phyloP scores from a whole-genome alignment of 2,329 filamentous ascomycete genomes.

The Alternaria arbusti region DNA sequence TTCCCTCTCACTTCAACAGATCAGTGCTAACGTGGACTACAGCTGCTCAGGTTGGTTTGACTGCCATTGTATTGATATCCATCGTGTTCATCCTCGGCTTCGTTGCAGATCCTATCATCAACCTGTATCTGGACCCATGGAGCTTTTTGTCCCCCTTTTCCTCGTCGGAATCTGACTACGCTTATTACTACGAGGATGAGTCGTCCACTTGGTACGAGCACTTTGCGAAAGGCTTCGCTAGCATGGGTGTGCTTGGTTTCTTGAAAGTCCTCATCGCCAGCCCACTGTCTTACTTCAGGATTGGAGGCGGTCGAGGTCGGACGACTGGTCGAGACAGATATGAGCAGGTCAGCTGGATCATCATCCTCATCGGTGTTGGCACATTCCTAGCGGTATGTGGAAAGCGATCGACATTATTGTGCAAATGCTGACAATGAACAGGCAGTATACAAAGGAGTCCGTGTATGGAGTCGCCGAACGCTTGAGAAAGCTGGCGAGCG shows the following conservation, averaged over 20 bases:
- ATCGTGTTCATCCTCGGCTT: conserved; percentile 87
- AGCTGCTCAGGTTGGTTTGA: conserved; percentile 72
- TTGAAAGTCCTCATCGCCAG: conserved; percentile 78
- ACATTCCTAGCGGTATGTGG: conserved; percentile 77
- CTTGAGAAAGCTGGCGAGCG: conserved; percentile 79
- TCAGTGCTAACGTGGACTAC: conserved; percentile 18
- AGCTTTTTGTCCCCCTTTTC: conserved; percentile 48
- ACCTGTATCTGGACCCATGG: conserved; percentile 80
- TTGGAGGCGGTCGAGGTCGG: conserved; percentile 64
- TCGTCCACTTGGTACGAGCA: conserved; percentile 76
- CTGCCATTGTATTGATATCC: conserved; percentile 71
- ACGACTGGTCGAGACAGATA: conserved; percentile 77
- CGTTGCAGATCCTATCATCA: conserved; percentile 89
- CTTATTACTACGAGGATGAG: conserved; percentile 44
- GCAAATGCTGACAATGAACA: conserved; percentile 45
- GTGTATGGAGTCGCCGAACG: conserved; percentile 72
- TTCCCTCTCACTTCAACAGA: neutral
- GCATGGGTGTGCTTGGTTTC: conserved; percentile 84
- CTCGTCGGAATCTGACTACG: conserved; percentile 22
- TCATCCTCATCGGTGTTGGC: conserved; percentile 78
- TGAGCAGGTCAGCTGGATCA: conserved; percentile 77
- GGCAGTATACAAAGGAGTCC: conserved; percentile 83
- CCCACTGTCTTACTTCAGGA: conserved; percentile 77
- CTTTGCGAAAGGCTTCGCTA: conserved; percentile 88
- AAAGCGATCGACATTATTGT: neutral